These are phyloP conservation scores for Saururus chinensis DNA, from an alignment of 164 flowering plant species.

Conservation along the genomic window DNA sequence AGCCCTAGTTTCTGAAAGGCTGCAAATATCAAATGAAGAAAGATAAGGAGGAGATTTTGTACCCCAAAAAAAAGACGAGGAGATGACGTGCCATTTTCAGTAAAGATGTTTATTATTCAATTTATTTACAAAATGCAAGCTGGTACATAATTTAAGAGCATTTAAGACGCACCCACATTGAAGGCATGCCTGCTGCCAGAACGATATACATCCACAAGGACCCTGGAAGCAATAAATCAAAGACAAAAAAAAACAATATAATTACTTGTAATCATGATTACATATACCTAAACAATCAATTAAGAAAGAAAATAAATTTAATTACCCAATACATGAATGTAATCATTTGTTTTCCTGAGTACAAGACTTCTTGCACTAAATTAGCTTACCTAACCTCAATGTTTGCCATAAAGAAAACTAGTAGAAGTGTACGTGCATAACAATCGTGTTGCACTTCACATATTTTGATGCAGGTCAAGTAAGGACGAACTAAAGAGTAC, in stretches of 20 bases:
- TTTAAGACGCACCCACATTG: constrained; percentile 48
- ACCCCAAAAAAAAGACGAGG: neutral
- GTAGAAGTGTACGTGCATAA: no score
- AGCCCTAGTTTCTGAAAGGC: constrained; percentile 85
- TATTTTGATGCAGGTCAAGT: no score
- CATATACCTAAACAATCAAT: no score
- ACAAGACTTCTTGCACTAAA: neutral
- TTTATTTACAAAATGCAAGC: neutral
- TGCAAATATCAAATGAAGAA: constrained; percentile 15
- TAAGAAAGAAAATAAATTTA: no score
- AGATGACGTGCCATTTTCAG: neutral
- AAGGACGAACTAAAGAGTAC: no score
- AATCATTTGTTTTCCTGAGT: no score
- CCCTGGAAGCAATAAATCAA: constrained; percentile 32
- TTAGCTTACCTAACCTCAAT: no score
- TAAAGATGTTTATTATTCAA: neutral
- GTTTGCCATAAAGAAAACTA: no score
- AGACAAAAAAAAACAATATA: neutral
- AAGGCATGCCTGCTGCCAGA: constrained; percentile 67
- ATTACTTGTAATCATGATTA: neutral
- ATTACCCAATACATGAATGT: no score
- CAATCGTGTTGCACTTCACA: no score
- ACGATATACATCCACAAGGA: constrained; percentile 74
- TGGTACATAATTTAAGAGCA: neutral
- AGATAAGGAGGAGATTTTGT: neutral